Base-by-base conservation (phyloP, 106 monocot species). In the Cymbidium sinense region DNA sequence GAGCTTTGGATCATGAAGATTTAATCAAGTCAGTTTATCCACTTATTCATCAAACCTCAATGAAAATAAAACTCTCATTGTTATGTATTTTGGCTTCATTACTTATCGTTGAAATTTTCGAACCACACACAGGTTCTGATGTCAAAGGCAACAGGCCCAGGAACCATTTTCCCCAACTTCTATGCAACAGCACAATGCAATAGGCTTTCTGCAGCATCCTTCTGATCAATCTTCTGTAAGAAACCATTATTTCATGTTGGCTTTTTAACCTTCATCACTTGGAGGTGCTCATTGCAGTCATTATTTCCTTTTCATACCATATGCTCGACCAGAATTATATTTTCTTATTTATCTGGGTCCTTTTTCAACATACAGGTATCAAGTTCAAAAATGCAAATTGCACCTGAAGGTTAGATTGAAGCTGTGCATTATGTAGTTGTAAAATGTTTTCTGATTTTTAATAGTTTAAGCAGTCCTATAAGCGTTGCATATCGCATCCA, bases 351-450 rank as follows among this genome's bases (percentile, higher is more conserved):
- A 34, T n/a, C 43, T 44, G 67, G 4, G 28, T 31, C 9, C 5
- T 41, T 50, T 27, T 74, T 51, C 23, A 50, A 35, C 19, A n/a
- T 75, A 39, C 74, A 83, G 83, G 44, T 64, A 47, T 33, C 41
- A 30, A 35, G 58, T 21, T 50, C 50, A 70, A 78, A 47, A 44
- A 23, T 64, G 61, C 78, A 74, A 33, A 17, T 67, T 78, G 12
- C 50, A 19, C 25, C 47, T 30, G 70, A 61, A 78, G 83, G 83
- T 83, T 73, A 77, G 82, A 55, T 54, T 21, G 4, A 65, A 21
- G 55, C 13, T 23, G 20, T 23, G 5, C 27, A 7, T 12, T 27
- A 43, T 74, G 2, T 44, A 28, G 23, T 43, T 74, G 25, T 15
- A 11, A 19, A 43, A 5, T 74, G 1, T 28, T 43, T 74, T 43